phyloP scores from a whole-genome alignment of 176 grass and related monocot genomes.

The Triticum dicoccoides region DNA sequence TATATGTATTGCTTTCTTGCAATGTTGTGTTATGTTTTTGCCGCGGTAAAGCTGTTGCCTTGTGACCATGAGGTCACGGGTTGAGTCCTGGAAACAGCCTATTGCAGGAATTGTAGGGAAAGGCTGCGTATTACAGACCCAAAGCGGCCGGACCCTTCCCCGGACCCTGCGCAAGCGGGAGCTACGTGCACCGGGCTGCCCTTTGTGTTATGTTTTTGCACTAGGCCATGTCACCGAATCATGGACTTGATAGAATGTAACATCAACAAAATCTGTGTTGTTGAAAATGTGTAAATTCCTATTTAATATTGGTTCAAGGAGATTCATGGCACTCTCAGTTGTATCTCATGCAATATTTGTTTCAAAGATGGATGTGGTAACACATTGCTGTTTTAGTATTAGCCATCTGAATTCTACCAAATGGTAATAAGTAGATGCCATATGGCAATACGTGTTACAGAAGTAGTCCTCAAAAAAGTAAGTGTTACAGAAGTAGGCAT shows the following conservation, averaged over 20 bases:
- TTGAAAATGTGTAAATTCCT: background rate
- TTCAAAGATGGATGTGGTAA: background rate
- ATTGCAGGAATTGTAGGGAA: too few relatives aligned
- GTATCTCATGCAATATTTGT: slow-evolving; percentile 10
- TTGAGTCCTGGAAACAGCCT: too few relatives aligned
- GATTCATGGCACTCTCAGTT: slow-evolving; percentile 15
- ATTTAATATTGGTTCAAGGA: slow-evolving; percentile 14
- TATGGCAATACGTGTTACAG: background rate
- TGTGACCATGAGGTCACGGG: too few relatives aligned
- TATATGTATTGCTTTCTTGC: background rate
- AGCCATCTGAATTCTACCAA: background rate
- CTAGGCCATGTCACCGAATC: background rate
- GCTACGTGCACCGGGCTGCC: too few relatives aligned
- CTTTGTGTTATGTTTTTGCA: background rate
- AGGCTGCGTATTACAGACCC: too few relatives aligned
- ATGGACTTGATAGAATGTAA: background rate
- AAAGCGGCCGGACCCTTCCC: too few relatives aligned
- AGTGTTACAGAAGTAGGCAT: background rate
- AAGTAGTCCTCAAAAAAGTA: background rate
- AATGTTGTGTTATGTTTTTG: background rate
- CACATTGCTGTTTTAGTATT: slow-evolving; percentile 6
- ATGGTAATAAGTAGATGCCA: slow-evolving; percentile 1
- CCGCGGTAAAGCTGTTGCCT: too few relatives aligned
- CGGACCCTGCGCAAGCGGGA: too few relatives aligned
- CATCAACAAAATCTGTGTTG: background rate